Evolutionary conservation across 164 flowering plant species (phyloP).

Genomic region (Stephania japonica): DNA sequence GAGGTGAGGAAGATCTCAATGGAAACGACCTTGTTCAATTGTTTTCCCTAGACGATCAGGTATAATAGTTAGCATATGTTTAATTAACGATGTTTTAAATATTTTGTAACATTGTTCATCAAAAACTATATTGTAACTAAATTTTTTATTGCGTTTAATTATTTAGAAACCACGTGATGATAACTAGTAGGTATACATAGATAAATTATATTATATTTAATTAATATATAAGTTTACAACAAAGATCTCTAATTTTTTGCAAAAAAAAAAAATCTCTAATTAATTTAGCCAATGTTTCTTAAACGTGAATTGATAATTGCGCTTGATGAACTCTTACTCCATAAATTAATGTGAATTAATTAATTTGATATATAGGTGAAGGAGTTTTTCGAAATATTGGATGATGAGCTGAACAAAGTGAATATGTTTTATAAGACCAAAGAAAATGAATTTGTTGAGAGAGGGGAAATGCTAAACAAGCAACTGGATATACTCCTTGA

Average conservation of each 20-base stretch:
- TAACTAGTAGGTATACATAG: too few relatives aligned
- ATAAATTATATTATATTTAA: too few relatives aligned
- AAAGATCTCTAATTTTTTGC: too few relatives aligned
- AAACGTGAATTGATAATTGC: too few relatives aligned
- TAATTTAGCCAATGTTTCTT: too few relatives aligned
- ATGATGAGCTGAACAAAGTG: slow-evolving; percentile 75
- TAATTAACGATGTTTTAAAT: neutral
- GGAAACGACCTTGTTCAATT: slow-evolving; percentile 60
- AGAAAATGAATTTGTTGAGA: slow-evolving; percentile 65
- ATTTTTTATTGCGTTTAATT: too few relatives aligned
- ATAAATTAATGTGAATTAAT: neutral
- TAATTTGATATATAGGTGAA: slow-evolving; percentile 34
- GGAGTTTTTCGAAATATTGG: slow-evolving; percentile 57
- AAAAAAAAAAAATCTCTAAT: too few relatives aligned
- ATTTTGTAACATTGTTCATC: neutral
- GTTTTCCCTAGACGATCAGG: slow-evolving; percentile 81
- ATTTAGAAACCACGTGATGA: too few relatives aligned
- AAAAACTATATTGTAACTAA: too few relatives aligned
- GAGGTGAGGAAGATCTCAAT: slow-evolving; percentile 32
- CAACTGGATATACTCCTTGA: slow-evolving; percentile 69
- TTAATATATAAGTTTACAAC: too few relatives aligned
- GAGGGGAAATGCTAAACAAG: slow-evolving; percentile 66
- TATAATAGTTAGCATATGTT: slow-evolving; percentile 11
- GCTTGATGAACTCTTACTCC: too few relatives aligned
- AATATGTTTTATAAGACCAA: slow-evolving; percentile 55